Evolutionary conservation across 2,329 filamentous ascomycete genomes (phyloP), one percentile per base, ranked within the genome.

Genomic region (Hypoxylon sp.): DNA sequence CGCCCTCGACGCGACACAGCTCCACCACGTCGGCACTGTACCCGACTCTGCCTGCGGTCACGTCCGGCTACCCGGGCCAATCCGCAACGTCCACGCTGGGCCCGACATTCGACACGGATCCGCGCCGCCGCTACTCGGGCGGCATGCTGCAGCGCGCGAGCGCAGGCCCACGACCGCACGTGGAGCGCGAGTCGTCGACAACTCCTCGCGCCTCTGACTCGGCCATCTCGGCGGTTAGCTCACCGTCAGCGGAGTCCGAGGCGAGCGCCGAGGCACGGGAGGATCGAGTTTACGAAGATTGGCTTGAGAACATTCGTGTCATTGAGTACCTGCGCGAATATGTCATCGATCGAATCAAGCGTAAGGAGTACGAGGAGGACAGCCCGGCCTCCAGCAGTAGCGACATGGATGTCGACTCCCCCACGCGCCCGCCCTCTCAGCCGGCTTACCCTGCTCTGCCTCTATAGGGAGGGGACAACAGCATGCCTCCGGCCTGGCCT

Each of bases 51-150:
- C 92, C 86, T 48, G 87, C 92, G 50, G 90, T 92, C 56, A 89
- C 87, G 65, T 87, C 90, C 48, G 91, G 91, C 77, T 93, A 91
- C 75, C 86, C 87, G 1, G 86, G 89, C 31, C 90, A 91, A 70
- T 87, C 89, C 2, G 88, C 90, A 39, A 90, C 92, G 1, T 89
- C 92, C 13, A 91, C 91, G 21, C 86, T 95, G 15, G 92, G 91
- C 1, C 87, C 89, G 13, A 89, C 82, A 75, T 91, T 91, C 70
- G 88, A 90, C 64, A 83, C 81, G 68, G 88, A 88, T 71, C 87
- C 88, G 76, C 87, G 89, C 53, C 88, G 89, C 55, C 87, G 89
- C 66, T 91, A 88, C 80, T 89, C 88, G 35, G 89, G 89, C 44
- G 88, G 89, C 53, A 87, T 91, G 84, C 86, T 92, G 46, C 90